Base-by-base conservation (phyloP, 176 grass and related monocot species). In the Zoysia pacifica region DNA sequence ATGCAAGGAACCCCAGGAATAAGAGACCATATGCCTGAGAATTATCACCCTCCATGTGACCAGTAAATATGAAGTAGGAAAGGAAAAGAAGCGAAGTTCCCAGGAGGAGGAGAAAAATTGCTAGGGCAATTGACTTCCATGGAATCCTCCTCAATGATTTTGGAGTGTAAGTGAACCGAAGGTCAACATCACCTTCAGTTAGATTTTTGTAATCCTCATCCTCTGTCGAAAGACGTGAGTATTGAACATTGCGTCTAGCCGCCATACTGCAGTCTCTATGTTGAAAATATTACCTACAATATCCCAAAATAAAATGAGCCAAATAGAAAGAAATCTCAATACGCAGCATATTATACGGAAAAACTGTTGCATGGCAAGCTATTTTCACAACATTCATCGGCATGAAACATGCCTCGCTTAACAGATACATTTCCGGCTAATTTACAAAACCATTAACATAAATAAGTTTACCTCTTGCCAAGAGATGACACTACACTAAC, bases 121-220 rank as follows among this genome's bases (percentile, higher is more conserved):
- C 92, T 51, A 98, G 75, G 49, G 92, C 90, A 76, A 98, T 93
- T 68, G 95, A 98, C 62, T 91, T 98, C 95, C 88, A 94, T 0
- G 88, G 92, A 52, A 98, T 89, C 86, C 54, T 91, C 19, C 83
- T 88, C 19, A 79, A 81, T 11, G 90, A 86, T 83, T 89, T 98
- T 5, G 92, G 95, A 40, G 86, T 93, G 86, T 94, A 98, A 53
- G 71, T 64, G 48, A 93, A 98, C 42, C 95, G 86, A 70, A 85
- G 92, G n/a, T 97, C 94, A 62, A 81, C 77, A 62, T 75, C 85
- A 44, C 85, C 77, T 48, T 67, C 77, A 62, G 1, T 72, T 69
- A 67, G 40, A 46, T 62, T 60, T 45, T 38, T 52, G 9, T 80
- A 62, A 5, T 81, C 75, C 62, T 49, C 62, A 36, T 93, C 86